phyloP scores from a whole-genome alignment of 2,329 filamentous ascomycete species.

The Paraconiothyrium sp. region DNA sequence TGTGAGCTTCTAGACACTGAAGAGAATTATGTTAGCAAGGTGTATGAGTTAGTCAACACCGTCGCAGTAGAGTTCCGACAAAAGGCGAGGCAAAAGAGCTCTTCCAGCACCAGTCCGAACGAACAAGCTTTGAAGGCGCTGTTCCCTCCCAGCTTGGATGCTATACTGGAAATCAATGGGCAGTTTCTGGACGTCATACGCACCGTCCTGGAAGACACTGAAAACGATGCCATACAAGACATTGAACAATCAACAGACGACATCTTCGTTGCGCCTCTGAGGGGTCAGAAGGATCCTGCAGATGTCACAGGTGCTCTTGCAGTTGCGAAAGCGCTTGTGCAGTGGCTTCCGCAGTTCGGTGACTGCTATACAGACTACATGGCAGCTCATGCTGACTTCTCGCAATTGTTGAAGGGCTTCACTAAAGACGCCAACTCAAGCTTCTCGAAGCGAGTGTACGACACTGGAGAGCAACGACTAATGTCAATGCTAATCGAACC shows the following conservation, averaged over 20 bases:
- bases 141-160: slow-evolving; percentile 82
- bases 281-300: slow-evolving; percentile 54
- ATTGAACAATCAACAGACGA: slow-evolving; percentile 67
- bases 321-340: slow-evolving; percentile 82
- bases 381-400: slow-evolving; percentile 86
- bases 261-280: slow-evolving; percentile 44
- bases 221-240: slow-evolving; percentile 80
- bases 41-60: slow-evolving; percentile 82
- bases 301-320: slow-evolving; percentile 81
- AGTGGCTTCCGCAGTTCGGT: slow-evolving; percentile 94
- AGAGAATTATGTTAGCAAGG: slow-evolving; percentile 88
- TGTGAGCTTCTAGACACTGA: slow-evolving; percentile 92
- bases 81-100: slow-evolving; percentile 67
- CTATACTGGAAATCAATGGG: slow-evolving; percentile 83
- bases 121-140: slow-evolving; percentile 76
- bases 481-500: slow-evolving; percentile 95
- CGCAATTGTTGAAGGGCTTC: slow-evolving; percentile 80
- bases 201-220: slow-evolving; percentile 80
- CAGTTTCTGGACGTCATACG: slow-evolving; percentile 81
- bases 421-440: slow-evolving; percentile 80
- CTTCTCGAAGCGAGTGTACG: slow-evolving; percentile 80
- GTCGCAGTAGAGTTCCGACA: slow-evolving; percentile 83
- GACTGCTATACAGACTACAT: slow-evolving; percentile 95
- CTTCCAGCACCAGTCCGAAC: slow-evolving; percentile 73
- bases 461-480: slow-evolving; percentile 88